A percentile compares a stretch with the other conserved stretches of the same genome.
phyloP scores from a whole-genome alignment of 805 yeast species.

The Saturnispora hagleri region DNA sequence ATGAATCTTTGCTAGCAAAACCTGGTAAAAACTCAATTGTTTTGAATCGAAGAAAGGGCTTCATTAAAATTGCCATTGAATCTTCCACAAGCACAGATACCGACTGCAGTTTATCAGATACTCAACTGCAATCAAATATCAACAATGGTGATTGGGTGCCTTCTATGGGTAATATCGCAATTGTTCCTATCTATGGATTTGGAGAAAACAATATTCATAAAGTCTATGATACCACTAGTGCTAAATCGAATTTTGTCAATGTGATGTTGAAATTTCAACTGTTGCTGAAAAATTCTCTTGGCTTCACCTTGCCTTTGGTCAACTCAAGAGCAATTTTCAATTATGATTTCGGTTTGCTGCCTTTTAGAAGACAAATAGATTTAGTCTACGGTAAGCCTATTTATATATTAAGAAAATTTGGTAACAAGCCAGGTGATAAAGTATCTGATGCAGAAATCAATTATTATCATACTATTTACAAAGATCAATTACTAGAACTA shows the following conservation, averaged over 20 bases:
- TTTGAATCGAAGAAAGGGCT: constrained; percentile 73
- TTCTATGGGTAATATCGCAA: constrained; percentile 48
- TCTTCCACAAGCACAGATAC: constrained; percentile 21
- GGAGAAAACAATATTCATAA: constrained; percentile 70
- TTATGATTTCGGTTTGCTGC: constrained; percentile 84
- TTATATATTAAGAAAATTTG: constrained; percentile 28
- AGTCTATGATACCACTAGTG: constrained; percentile 27
- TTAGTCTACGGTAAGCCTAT: constrained; percentile 64
- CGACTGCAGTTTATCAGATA: background rate
- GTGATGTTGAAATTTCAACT: constrained; percentile 49
- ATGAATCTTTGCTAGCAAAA: constrained; percentile 66
- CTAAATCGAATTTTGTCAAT: constrained; percentile 23
- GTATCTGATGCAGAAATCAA: constrained; percentile 42
- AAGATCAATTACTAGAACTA: constrained; percentile 50
- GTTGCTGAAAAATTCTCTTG: constrained; percentile 60
- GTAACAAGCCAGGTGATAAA: constrained; percentile 19
- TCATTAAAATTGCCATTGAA: constrained; percentile 76
- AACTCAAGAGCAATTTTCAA: constrained; percentile 89
- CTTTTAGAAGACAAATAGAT: constrained; percentile 72
- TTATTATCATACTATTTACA: constrained; percentile 63
- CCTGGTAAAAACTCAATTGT: constrained; percentile 63
- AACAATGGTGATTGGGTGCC: constrained; percentile 7
- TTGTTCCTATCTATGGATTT: constrained; percentile 86
- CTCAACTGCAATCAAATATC: constrained; percentile 4
- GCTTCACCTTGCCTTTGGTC: constrained; percentile 86